Evolutionary conservation across 108 stramenopile species (phyloP), one percentile per base, ranked within the genome.

Genomic region (Discostella stelligeroides): DNA sequence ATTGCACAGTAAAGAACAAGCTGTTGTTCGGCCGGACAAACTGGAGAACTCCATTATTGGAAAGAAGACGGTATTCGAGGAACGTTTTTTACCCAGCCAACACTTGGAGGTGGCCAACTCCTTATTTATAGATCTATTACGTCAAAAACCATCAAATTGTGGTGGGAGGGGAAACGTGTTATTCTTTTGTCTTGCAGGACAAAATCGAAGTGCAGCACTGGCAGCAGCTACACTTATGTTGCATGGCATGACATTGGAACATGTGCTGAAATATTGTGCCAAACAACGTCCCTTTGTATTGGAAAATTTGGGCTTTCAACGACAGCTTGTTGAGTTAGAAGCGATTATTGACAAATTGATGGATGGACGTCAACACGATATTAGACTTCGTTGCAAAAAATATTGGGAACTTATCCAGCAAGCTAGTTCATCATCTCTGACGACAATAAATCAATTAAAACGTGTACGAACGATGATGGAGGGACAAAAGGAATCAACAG

Each of bases 181-280:
- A 14, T 85, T 89, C 72, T 90, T 90, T 81, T 90, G 89, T 66
- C 85, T 90, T 0, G 89, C 89, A 6, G 89, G 89, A 8, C 89
- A 90, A 73, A 90, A 90, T 71, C 66, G 88, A 73, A 49, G 49
- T 24, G 79, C 75, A 37, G 66, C 68, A 4, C 60, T 82, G 34
- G 85, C 85, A 8, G 84, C 84, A 7, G 75, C 86, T 21, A 71
- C 87, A 25, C 73, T 84, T 29, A 53, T 90, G 49, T 50, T 90
- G 1, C 84, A 75, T 69, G 89, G 89, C 56, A 79, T 84, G 47
- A 17, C 79, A 14, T 27, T 86, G 49, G 82, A 86, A 47, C 64
- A 82, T 17, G 64, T 82, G 2, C 20, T 90, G 40, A 18, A 58
- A 0, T 82, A 84, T 60, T 70, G 73, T 25, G 59, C 81, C 1